Percentiles rank a stretch among this genome's conserved stretches.
Conservation (phyloP, 176 grass and related monocot genomes). For the Oryza brachyantha region DNA sequence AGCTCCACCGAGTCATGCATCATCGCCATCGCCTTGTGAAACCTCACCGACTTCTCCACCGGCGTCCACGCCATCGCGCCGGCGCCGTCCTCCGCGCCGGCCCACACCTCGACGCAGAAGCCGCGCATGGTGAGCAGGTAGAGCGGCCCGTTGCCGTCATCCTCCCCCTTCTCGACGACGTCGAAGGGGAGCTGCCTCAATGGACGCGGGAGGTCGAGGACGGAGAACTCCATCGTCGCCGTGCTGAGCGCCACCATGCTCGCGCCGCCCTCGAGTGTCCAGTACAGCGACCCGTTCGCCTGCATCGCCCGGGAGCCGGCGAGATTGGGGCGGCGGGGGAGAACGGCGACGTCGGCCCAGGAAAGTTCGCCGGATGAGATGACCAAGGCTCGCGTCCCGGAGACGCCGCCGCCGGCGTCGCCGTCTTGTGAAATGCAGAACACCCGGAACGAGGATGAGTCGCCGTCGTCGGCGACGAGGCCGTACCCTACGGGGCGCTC, state of each 20-base stretch:
- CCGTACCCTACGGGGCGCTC: slow-evolving; percentile 25
- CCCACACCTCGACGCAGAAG: slow-evolving; percentile 41
- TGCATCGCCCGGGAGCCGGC: slow-evolving; percentile 30
- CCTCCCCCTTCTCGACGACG: slow-evolving; percentile 29
- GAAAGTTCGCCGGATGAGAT: slow-evolving; percentile 26
- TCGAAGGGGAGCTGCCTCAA: slow-evolving; percentile 29
- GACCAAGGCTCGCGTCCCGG: slow-evolving; percentile 13
- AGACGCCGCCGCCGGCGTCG: not conserved
- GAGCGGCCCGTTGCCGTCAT: not conserved
- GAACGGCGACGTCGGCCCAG: slow-evolving; percentile 12
- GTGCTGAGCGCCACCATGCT: slow-evolving; percentile 25
- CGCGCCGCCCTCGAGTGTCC: slow-evolving; percentile 31
- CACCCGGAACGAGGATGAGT: slow-evolving; percentile 22
- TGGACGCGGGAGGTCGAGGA: slow-evolving; percentile 27
- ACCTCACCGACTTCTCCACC: slow-evolving; percentile 41
- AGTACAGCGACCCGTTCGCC: slow-evolving; percentile 30
- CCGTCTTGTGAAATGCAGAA: slow-evolving; percentile 10
- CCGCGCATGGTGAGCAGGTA: slow-evolving; percentile 36
- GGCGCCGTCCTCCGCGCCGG: not conserved
- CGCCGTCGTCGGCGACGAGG: slow-evolving; percentile 41
- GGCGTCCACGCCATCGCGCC: slow-evolving; percentile 12
- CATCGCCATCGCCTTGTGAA: slow-evolving; percentile 24
- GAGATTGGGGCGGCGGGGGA: not conserved
- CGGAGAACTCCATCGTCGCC: slow-evolving; percentile 10
- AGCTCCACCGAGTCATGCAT: not conserved